phyloP scores from a whole-genome alignment of 148 eudicot genomes.

The Fagopyrum tataricum region DNA sequence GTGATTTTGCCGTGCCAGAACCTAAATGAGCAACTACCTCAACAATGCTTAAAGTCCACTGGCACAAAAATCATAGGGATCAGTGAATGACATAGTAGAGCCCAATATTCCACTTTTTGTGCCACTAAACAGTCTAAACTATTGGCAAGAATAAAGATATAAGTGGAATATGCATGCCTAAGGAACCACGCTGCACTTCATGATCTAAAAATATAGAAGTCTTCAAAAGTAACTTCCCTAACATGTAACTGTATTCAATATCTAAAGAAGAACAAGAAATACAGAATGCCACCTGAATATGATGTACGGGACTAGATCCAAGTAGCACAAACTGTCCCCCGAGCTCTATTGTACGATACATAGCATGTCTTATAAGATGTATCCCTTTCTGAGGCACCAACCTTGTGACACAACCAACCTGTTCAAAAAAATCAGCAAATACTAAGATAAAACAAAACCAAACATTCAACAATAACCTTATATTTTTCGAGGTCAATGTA shows the following conservation, averaged over 20 bases:
- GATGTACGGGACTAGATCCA: conserved; percentile 87
- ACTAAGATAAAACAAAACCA: background rate
- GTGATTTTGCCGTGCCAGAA: too few species aligned
- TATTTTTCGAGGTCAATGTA: too few species aligned
- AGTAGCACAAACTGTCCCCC: conserved; percentile 96
- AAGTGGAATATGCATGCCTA: background rate
- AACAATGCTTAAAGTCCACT: too few species aligned
- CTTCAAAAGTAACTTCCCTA: background rate
- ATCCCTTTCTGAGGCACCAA: conserved; percentile 96
- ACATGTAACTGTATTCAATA: background rate
- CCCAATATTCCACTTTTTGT: background rate
- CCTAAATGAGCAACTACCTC: too few species aligned
- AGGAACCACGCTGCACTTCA: background rate
- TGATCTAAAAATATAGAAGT: background rate
- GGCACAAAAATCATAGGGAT: too few species aligned
- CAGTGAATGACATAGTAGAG: background rate
- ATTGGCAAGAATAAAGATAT: background rate
- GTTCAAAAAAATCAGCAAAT: conserved; percentile 16
- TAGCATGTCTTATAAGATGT: conserved; percentile 94
- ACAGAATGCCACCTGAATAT: conserved; percentile 59
- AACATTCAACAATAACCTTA: background rate
- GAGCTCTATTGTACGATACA: conserved; percentile 68
- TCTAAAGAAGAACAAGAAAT: background rate
- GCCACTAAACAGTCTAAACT: background rate
- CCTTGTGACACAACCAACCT: conserved; percentile 95